phyloP scores from a whole-genome alignment of 306 rosid species.

The Alnus glutinosa region DNA sequence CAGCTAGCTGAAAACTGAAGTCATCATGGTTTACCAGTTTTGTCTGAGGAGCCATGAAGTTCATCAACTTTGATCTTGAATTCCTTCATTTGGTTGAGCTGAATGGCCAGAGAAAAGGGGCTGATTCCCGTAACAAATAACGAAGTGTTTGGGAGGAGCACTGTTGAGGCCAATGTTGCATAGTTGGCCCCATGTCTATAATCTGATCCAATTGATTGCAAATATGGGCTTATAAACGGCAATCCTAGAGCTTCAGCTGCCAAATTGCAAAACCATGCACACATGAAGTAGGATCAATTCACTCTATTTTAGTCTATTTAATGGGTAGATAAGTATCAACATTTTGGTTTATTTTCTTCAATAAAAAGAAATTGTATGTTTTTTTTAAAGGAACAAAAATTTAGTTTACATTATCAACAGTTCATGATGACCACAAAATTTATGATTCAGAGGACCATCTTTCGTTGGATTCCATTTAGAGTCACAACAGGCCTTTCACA shows the following conservation, averaged over 20 bases:
- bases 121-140: conserved; percentile 62
- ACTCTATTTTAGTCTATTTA: too few relatives aligned
- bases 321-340: too few relatives aligned
- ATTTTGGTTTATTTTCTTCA: background rate
- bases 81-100: conserved; percentile 72
- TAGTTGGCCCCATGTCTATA: conserved; percentile 67
- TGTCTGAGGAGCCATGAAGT: conserved; percentile 20
- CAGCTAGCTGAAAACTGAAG: too few relatives aligned
- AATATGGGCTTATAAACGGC: conserved; percentile 72
- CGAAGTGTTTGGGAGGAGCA: conserved; percentile 63
- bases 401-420: too few relatives aligned
- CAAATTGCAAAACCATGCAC: conserved; percentile 3
- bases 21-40: conserved; percentile 28
- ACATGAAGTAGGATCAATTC: background rate
- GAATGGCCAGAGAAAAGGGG: conserved; percentile 77
- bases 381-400: too few relatives aligned
- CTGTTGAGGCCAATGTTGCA: conserved; percentile 76
- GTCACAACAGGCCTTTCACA: too few relatives aligned
- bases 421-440: too few relatives aligned
- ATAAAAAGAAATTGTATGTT: too few relatives aligned
- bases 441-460: too few relatives aligned
- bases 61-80: conserved; percentile 63
- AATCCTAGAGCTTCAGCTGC: conserved; percentile 74
- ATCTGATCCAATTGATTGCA: conserved; percentile 66
- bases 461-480: too few relatives aligned